Evolutionary conservation across 768 basidiomycete genomes (phyloP), one percentile per base, ranked within the genome.

Genomic region (Russula sp.): DNA sequence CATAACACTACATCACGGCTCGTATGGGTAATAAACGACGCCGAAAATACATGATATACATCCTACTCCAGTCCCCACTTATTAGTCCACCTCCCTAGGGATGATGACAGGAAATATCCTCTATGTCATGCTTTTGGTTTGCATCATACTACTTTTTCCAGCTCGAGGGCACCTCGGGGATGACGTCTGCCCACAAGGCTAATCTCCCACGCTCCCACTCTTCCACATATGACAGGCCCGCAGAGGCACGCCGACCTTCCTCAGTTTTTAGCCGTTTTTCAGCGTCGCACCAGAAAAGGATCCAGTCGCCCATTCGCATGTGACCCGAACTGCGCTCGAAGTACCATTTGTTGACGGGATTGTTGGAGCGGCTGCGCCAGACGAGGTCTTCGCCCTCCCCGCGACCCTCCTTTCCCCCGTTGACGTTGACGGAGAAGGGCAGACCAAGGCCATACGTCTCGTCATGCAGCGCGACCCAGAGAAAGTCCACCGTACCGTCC

Each of bases 321-420:
- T 98, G 95, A 20, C 97, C 97, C 20, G 87, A 88, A 71, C 88
- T 90, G 38, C 97, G 85, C 70, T 99, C 97, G 66, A 93, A 98
- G 75, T 99, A 99, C 97, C 97, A 99, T 75, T 94, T 96, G 76
- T 99, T 99, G 59, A 98, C 85, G 0, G 94, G 95, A 73, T 99
- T 99, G 75, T 97, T 81, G 7, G 88, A 80, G 58, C 97, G 81
- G 71, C 87, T 90, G 49, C 97, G 84, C 97, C 97, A 99, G 42
- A 99, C 93, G 61, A 99, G 81, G 70, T 98, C 97, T 47, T 85
- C 79, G n/a, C 95, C 94, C 71, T 88, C 83, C 32, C 96, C 95
- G 60, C 83, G 79, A 36, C 96, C 97, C 57, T 87, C 85, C 69
- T 90, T 87, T 14, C 97, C 96, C 1, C 97, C 90, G 62, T 96